These are phyloP conservation scores for Aspergillus tamarii DNA, from an alignment of 2,329 filamentous ascomycete genomes.

Conservation along the genomic window DNA sequence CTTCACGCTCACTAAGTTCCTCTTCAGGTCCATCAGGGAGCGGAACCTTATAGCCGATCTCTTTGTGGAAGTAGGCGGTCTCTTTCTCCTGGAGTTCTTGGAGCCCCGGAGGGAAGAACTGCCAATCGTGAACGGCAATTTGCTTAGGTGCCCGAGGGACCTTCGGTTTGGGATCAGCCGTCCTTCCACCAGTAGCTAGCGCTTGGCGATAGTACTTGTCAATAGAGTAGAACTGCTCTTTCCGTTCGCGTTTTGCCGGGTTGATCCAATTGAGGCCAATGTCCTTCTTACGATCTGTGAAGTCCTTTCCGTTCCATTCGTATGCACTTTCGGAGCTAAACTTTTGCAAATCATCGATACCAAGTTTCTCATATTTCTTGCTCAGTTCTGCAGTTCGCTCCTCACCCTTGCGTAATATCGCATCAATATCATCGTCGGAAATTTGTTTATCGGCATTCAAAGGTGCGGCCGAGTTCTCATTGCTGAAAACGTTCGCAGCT, in stretches of 20 bases:
- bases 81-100: constrained; percentile 93
- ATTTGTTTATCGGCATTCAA: constrained; percentile 65
- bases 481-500: constrained; percentile 89
- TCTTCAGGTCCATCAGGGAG: constrained; percentile 87
- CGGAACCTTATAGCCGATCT: constrained; percentile 92
- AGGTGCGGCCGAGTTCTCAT: constrained; percentile 66
- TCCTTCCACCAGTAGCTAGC: constrained; percentile 76
- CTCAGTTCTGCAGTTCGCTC: constrained; percentile 87
- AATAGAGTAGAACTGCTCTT: constrained; percentile 97
- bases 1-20: constrained; percentile 81
- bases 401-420: constrained; percentile 83
- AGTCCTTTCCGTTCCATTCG: constrained; percentile 98
- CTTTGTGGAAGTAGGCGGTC: constrained; percentile 92
- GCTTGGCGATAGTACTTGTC: constrained; percentile 98
- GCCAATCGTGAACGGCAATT: constrained; percentile 89
- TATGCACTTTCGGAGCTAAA: constrained; percentile 97
- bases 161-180: constrained; percentile 86
- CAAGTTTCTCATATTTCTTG: constrained; percentile 93
- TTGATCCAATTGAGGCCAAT: constrained; percentile 97
- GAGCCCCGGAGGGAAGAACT: constrained; percentile 87
- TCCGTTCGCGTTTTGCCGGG: constrained; percentile 95
- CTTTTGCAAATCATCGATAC: constrained; percentile 95
- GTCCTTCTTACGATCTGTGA: constrained; percentile 87
- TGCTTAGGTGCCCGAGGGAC: constrained; percentile 95
- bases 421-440: constrained; percentile 88